Conservation (phyloP, 2,329 filamentous ascomycete species). For the Sphaerulina musiva region DNA sequence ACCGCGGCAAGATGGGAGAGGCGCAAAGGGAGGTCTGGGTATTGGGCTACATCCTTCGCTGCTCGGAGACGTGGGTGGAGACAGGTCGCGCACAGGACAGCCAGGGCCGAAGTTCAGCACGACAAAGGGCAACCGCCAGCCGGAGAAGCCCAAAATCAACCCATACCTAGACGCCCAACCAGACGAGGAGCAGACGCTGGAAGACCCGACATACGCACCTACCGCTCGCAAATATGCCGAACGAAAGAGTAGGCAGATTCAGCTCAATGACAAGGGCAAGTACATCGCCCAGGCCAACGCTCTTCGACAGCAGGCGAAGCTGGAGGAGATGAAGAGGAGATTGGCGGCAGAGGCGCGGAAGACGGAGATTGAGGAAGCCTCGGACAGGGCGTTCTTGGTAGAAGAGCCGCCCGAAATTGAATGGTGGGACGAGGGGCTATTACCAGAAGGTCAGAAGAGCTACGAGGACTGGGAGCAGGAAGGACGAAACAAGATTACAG, state of each 20-base stretch:
- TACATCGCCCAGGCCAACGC: constrained; percentile 93
- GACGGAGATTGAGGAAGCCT: constrained; percentile 89
- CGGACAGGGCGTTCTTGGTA: constrained; percentile 77
- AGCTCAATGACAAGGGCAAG: constrained; percentile 95
- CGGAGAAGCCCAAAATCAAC: constrained; percentile 39
- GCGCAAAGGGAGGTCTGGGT: constrained; percentile 61
- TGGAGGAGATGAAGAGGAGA: constrained; percentile 91
- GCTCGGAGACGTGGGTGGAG: constrained; percentile 46
- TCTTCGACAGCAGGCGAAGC: constrained; percentile 73
- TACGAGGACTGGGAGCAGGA: constrained; percentile 64
- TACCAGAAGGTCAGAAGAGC: constrained; percentile 56
- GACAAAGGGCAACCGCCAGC: constrained; percentile 49
- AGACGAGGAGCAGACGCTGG: constrained; percentile 52
- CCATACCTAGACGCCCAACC: constrained; percentile 39
- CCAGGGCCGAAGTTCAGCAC: constrained; percentile 49
- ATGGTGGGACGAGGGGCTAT: constrained; percentile 93
- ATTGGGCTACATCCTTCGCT: constrained; percentile 73
- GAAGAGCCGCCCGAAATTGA: constrained; percentile 80
- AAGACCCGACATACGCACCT: constrained; percentile 41
- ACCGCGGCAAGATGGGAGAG: constrained; percentile 44
- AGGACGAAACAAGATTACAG: constrained; percentile 63
- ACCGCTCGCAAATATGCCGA: constrained; percentile 62
- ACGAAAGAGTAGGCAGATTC: constrained; percentile 66
- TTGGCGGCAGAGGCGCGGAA: constrained; percentile 83
- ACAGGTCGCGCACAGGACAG: constrained; percentile 39